Base-by-base conservation (phyloP, 176 grass and related monocot genomes). In the Eragrostis nindensis region DNA sequence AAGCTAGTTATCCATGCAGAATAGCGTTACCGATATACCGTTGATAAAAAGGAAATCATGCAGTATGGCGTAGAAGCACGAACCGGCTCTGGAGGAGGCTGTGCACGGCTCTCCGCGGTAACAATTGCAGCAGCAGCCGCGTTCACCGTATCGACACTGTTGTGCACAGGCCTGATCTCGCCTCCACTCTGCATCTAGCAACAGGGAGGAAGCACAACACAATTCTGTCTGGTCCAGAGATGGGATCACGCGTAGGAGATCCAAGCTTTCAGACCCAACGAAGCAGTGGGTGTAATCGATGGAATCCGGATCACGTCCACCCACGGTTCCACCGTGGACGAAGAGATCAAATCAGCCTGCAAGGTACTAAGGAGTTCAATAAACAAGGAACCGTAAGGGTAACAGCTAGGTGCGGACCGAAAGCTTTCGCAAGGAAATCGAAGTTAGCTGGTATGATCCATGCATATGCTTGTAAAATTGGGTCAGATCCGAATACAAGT, bases 91-190 rank as follows among this genome's bases (percentile, higher is more conserved):
- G 89, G 81, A 2, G 74, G 54, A 76, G 92, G 94, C 67, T 91
- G 89, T 11, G 86, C 62, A 55, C 94, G 86, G 85, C 89, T 91
- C 75, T 91, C 91, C 2, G 89, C 89, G 0, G 89, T 74, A 46
- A 85, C 82, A 57, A 97, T 94, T 68, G 94, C 94, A 2, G 82
- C 94, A 0, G 94, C 94, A 1, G 94, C 94, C 5, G 94, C 91
- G 84, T 97, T 97, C 32, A 97, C 94, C 2, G 94, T 97, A 17
- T 94, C 94, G 0, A 94, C 91, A 36, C 82, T 97, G 86, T 91
- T 91, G 80, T 91, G 89, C 70, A 79, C 81, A 38, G 86, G 74
- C 41, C 77, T 91, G 84, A 97, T 97, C 60, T 59, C 91, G 73
- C 71, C 68, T 36, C 85, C 73, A 27, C 82, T 68, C 68, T 81